Base-by-base conservation (phyloP, 2,329 filamentous ascomycete genomes). In the Diplodia intermedia region DNA sequence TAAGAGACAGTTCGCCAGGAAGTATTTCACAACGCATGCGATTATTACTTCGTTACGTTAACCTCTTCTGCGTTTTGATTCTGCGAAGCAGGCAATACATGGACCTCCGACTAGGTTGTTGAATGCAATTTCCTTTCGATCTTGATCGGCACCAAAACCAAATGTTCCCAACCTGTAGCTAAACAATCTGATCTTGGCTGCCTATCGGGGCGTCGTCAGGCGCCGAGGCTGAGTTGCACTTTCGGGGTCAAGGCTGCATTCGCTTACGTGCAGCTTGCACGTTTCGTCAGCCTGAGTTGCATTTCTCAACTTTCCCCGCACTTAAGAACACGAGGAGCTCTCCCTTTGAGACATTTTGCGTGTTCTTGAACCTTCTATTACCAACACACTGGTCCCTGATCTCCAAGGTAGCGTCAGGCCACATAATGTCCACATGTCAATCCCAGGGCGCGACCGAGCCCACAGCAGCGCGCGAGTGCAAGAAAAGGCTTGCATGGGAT, bases 141-240 rank as follows among this genome's bases (percentile, higher is more conserved):
- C 7, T 36, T 11, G 7, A 36, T 8, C 33, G 33, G 9, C 33
- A 36, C 8, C 1, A 36, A 36, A 36, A 11, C 33, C 7, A 36
- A 11, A 36, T 11, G 11, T 38, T 38, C 9, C 11, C 3, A 1
- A 53, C 15, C 20, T 15, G 20, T 52, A 12, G 14, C 14, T 6
- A 26, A 15, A 26, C 5, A 3, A 53, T 26, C 9, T 11, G 23
- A 7, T 15, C 29, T 18, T 29, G 23, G 11, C 23, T 53, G 9
- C 7, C 4, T 14, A 53, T 53, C 9, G 43, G 7, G 6, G 18
- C n/a, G 43, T 47, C 8, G 3, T n/a, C 9, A 20, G 43, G 54
- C 29, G 29, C 15, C 53, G 12, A 56, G 54, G 54, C 54, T 56
- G 54, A 15, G 18, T 11, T 56, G 54, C 54, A 56, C 54, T 56